Evolutionary conservation across 2,329 filamentous ascomycete species (phyloP).

Genomic region (Ophiostoma triangulosporum): DNA sequence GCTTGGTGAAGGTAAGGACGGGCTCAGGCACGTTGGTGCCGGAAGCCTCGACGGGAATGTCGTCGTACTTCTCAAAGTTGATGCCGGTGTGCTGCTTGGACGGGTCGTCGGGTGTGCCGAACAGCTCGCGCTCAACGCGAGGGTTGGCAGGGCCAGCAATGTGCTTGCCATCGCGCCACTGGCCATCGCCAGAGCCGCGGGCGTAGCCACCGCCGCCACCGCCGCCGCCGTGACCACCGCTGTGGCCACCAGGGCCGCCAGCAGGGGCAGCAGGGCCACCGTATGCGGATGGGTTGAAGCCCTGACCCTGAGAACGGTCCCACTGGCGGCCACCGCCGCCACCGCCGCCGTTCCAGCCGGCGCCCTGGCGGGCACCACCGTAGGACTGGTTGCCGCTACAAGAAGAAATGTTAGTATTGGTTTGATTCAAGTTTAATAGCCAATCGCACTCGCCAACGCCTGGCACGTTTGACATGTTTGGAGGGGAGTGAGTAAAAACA

Average conservation of each 20-base stretch:
- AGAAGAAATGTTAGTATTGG: conserved; percentile 4
- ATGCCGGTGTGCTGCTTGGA: conserved; percentile 95
- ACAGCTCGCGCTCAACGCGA: conserved; percentile 88
- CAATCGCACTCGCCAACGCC: background rate
- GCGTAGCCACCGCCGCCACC: conserved; percentile 39
- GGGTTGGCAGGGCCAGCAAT: conserved; percentile 77
- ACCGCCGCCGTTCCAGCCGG: conserved; percentile 20
- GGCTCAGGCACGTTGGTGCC: conserved; percentile 88
- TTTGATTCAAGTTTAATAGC: background rate
- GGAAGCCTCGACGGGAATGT: conserved; percentile 96
- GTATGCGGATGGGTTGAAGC: conserved; percentile 51
- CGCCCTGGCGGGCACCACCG: conserved; percentile 21
- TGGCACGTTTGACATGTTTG: background rate
- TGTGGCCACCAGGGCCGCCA: conserved; percentile 20
- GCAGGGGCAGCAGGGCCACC: conserved; percentile 14
- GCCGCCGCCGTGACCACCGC: conserved; percentile 21
- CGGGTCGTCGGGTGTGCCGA: conserved; percentile 75
- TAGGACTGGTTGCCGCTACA: conserved; percentile 32
- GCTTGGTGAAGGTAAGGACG: conserved; percentile 80
- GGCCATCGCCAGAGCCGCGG: conserved; percentile 83
- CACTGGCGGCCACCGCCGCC: conserved; percentile 13
- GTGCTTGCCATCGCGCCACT: conserved; percentile 97
- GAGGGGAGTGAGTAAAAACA: background rate
- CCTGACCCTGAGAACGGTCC: conserved; percentile 21
- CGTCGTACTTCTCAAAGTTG: conserved; percentile 99